These are phyloP conservation scores for Ananas comosus DNA, from an alignment of 176 grass and related monocot species.

Conservation along the genomic window DNA sequence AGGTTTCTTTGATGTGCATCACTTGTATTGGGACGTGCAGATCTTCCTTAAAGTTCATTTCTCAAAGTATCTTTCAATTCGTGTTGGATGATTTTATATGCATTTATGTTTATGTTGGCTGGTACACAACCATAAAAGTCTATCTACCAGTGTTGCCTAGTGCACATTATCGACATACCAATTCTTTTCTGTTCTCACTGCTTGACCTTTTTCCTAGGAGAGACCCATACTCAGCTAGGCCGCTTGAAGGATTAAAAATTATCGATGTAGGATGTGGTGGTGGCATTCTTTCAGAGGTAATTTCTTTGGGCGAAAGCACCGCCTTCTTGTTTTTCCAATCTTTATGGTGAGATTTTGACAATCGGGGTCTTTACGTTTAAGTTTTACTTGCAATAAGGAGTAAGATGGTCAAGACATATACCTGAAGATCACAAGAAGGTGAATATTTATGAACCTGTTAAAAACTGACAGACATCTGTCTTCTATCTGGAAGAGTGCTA, in stretches of 20 bases:
- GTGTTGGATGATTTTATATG: no score
- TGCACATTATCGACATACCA: not conserved
- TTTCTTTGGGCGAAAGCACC: not conserved
- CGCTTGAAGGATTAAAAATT: conserved; percentile 84
- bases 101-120: not conserved
- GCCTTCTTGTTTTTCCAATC: not conserved
- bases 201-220: conserved; percentile 30
- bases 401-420: no score
- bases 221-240: conserved; percentile 72
- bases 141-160: not conserved
- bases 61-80: no score
- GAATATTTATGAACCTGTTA: not conserved
- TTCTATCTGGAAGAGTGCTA: no score
- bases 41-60: no score
- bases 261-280: conserved; percentile 98
- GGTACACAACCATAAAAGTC: not conserved
- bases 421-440: no score
- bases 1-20: no score
- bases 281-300: conserved; percentile 89
- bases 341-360: no score
- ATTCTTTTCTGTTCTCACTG: not conserved
- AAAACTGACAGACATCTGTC: not conserved
- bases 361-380: no score
- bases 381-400: no score
- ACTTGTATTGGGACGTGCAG: no score